phyloP scores from a whole-genome alignment of 1,284 basidiomycete genomes.

The Kwoniella shivajii region DNA sequence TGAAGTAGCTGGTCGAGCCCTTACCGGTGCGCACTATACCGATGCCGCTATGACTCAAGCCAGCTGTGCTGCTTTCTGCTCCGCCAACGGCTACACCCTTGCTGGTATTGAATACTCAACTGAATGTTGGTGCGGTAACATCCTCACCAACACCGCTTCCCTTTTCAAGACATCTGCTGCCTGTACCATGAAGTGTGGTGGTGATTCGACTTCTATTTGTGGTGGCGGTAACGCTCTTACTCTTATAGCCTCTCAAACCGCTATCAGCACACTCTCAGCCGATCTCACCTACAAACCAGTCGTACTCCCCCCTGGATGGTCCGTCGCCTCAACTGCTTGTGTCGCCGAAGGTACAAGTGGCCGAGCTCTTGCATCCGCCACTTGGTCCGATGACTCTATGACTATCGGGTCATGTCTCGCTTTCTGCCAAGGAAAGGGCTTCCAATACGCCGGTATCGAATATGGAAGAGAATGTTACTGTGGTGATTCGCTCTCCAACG shows the following conservation, averaged over 20 bases:
- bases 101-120: slow-evolving; percentile 36
- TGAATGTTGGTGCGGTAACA: slow-evolving; percentile 38
- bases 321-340: slow-evolving; percentile 21
- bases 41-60: slow-evolving; percentile 21
- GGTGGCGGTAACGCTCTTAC: slow-evolving; percentile 27
- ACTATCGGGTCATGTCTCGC: slow-evolving; percentile 31
- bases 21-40: slow-evolving; percentile 12
- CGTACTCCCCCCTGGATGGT: slow-evolving; percentile 24
- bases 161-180: slow-evolving; percentile 7
- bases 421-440: slow-evolving; percentile 27
- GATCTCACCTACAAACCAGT: slow-evolving; percentile 16
- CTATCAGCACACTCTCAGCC: slow-evolving; percentile 12
- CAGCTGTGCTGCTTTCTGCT: slow-evolving; percentile 32
- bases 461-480: slow-evolving; percentile 28
- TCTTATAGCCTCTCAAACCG: slow-evolving; percentile 16
- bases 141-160: slow-evolving; percentile 23
- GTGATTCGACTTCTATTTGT: slow-evolving; percentile 20
- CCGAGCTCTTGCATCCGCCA: slow-evolving; percentile 27
- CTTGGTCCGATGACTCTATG: slow-evolving; percentile 19
- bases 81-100: slow-evolving; percentile 27
- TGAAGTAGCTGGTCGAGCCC: slow-evolving; percentile 23
- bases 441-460: slow-evolving; percentile 24
- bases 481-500: slow-evolving; percentile 21
- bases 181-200: slow-evolving; percentile 31
- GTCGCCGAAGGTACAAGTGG: slow-evolving; percentile 22